These are phyloP conservation scores for Centaurea solstitialis DNA, from an alignment of 129 eudicot species.

Conservation along the genomic window DNA sequence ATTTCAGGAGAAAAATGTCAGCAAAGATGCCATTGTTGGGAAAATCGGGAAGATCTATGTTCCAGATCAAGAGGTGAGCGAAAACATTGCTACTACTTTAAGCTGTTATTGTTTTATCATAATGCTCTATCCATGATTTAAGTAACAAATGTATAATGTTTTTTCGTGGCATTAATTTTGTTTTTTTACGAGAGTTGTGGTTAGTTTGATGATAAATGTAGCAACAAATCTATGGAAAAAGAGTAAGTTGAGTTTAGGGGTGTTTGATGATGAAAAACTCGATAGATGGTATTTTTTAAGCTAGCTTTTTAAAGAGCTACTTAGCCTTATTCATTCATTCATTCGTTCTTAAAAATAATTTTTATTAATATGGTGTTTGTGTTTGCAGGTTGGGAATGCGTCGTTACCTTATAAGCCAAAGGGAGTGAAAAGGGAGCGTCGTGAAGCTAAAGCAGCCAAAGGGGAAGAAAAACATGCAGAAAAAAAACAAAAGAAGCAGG, in stretches of 20 bases:
- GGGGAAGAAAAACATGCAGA: constrained; percentile 36
- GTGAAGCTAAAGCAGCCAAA: constrained; percentile 68
- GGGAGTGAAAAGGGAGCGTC: constrained; percentile 92
- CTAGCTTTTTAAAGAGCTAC: not conserved
- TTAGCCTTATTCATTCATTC: too few species aligned
- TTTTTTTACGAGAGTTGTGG: not conserved
- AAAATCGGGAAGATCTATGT: constrained; percentile 79
- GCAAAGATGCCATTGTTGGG: constrained; percentile 71
- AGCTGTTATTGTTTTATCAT: not conserved
- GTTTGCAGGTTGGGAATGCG: constrained; percentile 62
- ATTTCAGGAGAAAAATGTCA: constrained; percentile 79
- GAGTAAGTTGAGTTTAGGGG: not conserved
- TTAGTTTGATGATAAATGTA: not conserved
- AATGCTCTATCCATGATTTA: not conserved
- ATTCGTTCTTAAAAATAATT: too few species aligned
- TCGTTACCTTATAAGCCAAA: constrained; percentile 66
- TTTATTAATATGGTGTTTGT: not conserved
- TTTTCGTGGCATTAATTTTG: not conserved
- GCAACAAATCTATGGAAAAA: not conserved
- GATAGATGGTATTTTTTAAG: not conserved
- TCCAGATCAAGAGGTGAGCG: constrained; percentile 80
- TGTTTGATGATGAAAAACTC: not conserved
- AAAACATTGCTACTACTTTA: not conserved
- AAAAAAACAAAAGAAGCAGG: constrained; percentile 58
- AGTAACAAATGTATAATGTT: not conserved